Evolutionary conservation across 352 stramenopile species (phyloP).

Genomic region (Phytophthora boehmeriae): DNA sequence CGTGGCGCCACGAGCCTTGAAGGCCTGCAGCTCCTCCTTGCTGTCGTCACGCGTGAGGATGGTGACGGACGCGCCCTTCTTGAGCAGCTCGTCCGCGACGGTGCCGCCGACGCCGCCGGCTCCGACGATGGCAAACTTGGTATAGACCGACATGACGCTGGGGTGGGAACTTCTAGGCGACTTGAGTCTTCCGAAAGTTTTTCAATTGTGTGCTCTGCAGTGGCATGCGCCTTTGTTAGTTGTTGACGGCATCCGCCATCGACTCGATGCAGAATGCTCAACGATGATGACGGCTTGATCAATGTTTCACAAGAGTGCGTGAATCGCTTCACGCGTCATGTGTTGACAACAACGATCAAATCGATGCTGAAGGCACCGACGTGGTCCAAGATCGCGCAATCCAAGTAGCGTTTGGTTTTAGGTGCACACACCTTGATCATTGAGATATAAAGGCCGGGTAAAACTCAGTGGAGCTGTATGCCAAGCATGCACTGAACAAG

Average conservation of each 20-base stretch:
- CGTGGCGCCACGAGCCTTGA: conserved; percentile 31
- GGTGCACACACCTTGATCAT: too few relatives aligned
- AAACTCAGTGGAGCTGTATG: too few relatives aligned
- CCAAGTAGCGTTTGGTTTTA: too few relatives aligned
- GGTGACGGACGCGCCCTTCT: conserved; percentile 22
- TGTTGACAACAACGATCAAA: too few relatives aligned
- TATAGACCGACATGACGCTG: conserved; percentile 21
- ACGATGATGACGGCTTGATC: background rate
- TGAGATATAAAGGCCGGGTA: too few relatives aligned
- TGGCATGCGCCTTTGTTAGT: too few relatives aligned
- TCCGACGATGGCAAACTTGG: conserved; percentile 31
- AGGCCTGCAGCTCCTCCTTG: conserved; percentile 28
- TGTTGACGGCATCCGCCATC: too few relatives aligned
- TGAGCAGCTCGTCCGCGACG: conserved; percentile 33
- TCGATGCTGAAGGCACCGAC: too few relatives aligned
- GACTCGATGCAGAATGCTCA: too few relatives aligned
- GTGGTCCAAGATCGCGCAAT: too few relatives aligned
- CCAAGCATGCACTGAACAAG: too few relatives aligned
- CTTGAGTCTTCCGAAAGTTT: conserved; percentile 16
- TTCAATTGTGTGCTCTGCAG: conserved; percentile 12
- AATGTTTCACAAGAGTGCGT: background rate
- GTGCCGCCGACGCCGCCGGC: conserved; percentile 30
- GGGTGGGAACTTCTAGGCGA: background rate
- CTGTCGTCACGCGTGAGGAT: conserved; percentile 32
- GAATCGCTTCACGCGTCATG: too few relatives aligned